phyloP scores from a whole-genome alignment of 139 green algal species.

The Picochlorum sp. region DNA sequence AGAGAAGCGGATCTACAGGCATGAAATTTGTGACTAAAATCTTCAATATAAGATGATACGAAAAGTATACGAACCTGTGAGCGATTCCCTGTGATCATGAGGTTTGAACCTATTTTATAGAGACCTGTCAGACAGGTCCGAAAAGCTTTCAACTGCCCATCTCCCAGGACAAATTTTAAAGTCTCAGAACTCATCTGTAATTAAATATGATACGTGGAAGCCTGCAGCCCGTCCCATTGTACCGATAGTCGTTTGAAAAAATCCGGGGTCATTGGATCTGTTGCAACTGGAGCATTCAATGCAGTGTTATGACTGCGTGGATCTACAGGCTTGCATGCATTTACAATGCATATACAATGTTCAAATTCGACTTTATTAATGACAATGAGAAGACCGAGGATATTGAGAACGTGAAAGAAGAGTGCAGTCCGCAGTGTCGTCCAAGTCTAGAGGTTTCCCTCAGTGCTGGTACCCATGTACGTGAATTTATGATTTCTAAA shows the following conservation, averaged over 20 bases:
- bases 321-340: neutral
- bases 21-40: neutral
- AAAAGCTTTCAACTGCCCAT: conserved; percentile 28
- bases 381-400: neutral
- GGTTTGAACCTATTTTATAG: conserved; percentile 41
- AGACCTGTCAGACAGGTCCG: conserved; percentile 13
- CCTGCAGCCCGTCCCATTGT: too few relatives aligned
- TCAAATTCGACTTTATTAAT: conserved; percentile 14
- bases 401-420: neutral
- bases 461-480: conserved; percentile 6
- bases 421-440: neutral
- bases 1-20: neutral
- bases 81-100: conserved; percentile 52
- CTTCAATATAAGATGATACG: neutral
- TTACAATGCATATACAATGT: conserved; percentile 4
- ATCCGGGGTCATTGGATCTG: too few relatives aligned
- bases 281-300: too few relatives aligned
- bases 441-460: conserved; percentile 5
- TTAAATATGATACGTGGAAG: neutral
- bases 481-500: too few relatives aligned
- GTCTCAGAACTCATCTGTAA: neutral
- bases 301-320: too few relatives aligned
- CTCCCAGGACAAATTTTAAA: conserved; percentile 18
- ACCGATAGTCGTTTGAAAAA: too few relatives aligned
- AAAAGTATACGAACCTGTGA: conserved; percentile 22